Conservation (phyloP, 306 rosid genomes). For the cucumber (Cucumis sativus) region Cucumber_9930_V3 NC_026659.2:21849501-21850000, state of each 20-base stretch:
- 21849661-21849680: too few relatives aligned
- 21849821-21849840: neutral
- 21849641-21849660: too few relatives aligned
- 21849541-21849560: neutral
- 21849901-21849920: neutral
- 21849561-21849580: neutral
- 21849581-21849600: neutral
- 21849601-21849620: neutral
- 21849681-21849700: too few relatives aligned
- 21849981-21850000: neutral
- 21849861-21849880: neutral
- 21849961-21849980: neutral
- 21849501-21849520: slow-evolving; percentile 3
- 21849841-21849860: neutral
- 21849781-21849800: too few relatives aligned
- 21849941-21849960: neutral
- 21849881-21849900: neutral
- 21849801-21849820: neutral
- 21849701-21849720: too few relatives aligned
- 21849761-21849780: too few relatives aligned
- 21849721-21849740: too few relatives aligned
- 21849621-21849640: too few relatives aligned
- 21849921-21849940: neutral
- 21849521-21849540: neutral
- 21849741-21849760: too few relatives aligned